Evolutionary conservation across 108 stramenopile species (phyloP), one percentile per base, ranked within the genome.

Genomic region (Cylindrotheca closterium): DNA sequence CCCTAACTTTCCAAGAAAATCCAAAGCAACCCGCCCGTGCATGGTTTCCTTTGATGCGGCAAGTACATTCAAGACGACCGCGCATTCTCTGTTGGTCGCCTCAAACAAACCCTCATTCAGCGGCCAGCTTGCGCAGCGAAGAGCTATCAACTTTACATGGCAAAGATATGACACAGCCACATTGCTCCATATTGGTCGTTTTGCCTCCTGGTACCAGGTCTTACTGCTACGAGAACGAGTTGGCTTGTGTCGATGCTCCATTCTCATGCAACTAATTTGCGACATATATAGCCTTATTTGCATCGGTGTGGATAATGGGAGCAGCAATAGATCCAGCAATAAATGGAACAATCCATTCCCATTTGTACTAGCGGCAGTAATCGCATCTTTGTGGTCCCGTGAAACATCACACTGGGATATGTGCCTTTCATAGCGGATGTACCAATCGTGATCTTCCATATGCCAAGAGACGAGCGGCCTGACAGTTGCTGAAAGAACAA

Each of bases 401-500:
- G n/a, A n/a, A n/a, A n/a, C n/a, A n/a, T n/a, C n/a, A n/a, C n/a
- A n/a, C n/a, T n/a, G n/a, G n/a, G n/a, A n/a, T n/a, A n/a, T n/a
- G n/a, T n/a, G n/a, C n/a, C n/a, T n/a, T n/a, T n/a, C n/a, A n/a
- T n/a, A n/a, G n/a, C n/a, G n/a, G n/a, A n/a, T n/a, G n/a, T n/a
- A n/a, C n/a, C n/a, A n/a, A n/a, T n/a, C n/a, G n/a, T n/a, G n/a
- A n/a, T 65, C 51, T 1, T 60, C 68, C 30, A 54, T 34, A 32
- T 52, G 51, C 68, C 68, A 70, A 22, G 60, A 58, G n/a, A 51
- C 2, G 26, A 70, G 18, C 21, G 68, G 68, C 29, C 42, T 55
- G 30, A 24, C 19, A 29, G 52, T 57, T 2, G 59, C 47, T 33
- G 23, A 22, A 19, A 70, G 47, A 47, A 60, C 37, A 28, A 70